Evolutionary conservation across 148 eudicot genomes (phyloP).

Genomic region (Chenopodium quinoa): DNA sequence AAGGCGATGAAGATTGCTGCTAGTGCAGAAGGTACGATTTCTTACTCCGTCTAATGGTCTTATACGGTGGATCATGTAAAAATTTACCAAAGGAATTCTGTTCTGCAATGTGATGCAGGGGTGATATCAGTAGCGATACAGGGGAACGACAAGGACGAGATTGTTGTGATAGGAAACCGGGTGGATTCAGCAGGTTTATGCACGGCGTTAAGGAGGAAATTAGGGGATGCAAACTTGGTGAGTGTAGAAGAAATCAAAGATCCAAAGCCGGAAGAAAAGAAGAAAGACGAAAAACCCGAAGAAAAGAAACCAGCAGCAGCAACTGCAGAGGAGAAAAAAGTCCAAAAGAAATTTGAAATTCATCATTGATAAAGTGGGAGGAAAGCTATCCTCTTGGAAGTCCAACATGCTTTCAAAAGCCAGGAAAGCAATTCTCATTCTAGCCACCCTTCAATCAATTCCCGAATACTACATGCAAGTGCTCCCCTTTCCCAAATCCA

Average conservation of each 20-base stretch:
- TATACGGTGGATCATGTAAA: background rate
- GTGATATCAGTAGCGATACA: conserved; percentile 32
- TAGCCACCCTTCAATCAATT: too few relatives aligned
- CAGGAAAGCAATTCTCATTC: too few relatives aligned
- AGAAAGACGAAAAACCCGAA: background rate
- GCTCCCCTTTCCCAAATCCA: too few relatives aligned
- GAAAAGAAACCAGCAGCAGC: conserved; percentile 1
- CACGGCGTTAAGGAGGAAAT: conserved; percentile 25
- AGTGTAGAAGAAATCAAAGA: conserved; percentile 31
- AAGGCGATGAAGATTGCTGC: conserved; percentile 39
- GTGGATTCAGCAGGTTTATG: conserved; percentile 35
- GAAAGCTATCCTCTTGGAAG: too few relatives aligned
- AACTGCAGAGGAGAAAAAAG: background rate
- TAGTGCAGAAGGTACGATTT: conserved; percentile 19
- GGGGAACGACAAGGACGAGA: conserved; percentile 31
- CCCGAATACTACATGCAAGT: too few relatives aligned
- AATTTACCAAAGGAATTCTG: background rate
- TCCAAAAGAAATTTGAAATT: too few relatives aligned
- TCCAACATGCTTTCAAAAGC: too few relatives aligned
- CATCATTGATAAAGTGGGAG: too few relatives aligned
- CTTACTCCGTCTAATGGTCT: background rate
- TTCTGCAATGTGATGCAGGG: conserved; percentile 13
- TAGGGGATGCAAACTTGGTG: conserved; percentile 13
- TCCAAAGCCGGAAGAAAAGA: conserved; percentile 36
- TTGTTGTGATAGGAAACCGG: conserved; percentile 24